Conservation (phyloP, 2,329 filamentous ascomycete genomes). For the Emydomyces testavorans region DNA sequence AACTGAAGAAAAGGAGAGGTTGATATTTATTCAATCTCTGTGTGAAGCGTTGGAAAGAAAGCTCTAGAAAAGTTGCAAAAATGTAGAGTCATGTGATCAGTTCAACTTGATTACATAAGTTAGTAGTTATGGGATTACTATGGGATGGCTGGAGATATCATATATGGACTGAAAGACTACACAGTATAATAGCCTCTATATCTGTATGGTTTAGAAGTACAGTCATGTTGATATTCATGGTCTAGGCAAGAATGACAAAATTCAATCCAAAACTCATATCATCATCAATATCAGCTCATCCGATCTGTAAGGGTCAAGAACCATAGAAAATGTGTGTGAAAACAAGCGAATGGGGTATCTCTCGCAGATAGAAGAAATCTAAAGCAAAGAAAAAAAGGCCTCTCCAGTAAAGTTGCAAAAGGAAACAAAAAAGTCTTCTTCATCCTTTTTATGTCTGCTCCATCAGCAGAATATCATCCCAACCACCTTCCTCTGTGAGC, state of each 20-base stretch:
- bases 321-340: background rate
- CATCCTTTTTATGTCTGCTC: slow-evolving; percentile 22
- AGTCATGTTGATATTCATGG: too few species aligned
- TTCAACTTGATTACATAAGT: too few species aligned
- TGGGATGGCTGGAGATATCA: too few species aligned
- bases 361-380: slow-evolving; percentile 3
- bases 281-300: too few species aligned
- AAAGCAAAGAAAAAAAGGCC: background rate
- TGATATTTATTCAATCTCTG: slow-evolving; percentile 9
- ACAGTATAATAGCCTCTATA: too few species aligned
- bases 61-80: slow-evolving; percentile 15
- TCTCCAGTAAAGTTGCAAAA: background rate
- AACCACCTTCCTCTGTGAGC: slow-evolving; percentile 67
- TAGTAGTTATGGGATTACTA: too few species aligned
- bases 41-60: slow-evolving; percentile 14
- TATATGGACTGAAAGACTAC: too few species aligned
- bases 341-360: slow-evolving; percentile 12
- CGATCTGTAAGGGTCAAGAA: background rate
- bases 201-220: too few species aligned
- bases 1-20: slow-evolving; percentile 9
- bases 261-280: background rate
- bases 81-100: background rate
- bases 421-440: slow-evolving; percentile 5
- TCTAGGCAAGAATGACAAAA: background rate
- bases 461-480: slow-evolving; percentile 63